Conservation (phyloP, 2,329 filamentous ascomycete genomes). For the Colletotrichum somersetense region DNA sequence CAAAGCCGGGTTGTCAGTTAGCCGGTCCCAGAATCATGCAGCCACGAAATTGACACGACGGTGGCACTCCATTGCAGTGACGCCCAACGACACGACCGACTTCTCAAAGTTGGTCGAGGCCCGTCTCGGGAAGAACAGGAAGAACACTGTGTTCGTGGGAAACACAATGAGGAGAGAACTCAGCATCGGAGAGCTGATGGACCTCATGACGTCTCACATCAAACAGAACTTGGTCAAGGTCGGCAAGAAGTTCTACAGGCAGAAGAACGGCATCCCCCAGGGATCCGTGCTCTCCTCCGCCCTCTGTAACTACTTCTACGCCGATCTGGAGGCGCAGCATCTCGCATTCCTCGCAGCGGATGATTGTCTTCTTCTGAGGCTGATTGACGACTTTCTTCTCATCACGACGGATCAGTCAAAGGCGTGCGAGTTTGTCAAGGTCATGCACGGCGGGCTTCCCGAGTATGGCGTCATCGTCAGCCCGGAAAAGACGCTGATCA, state of each 20-base stretch:
- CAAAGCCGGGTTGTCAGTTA: constrained; percentile 55
- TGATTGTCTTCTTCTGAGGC: constrained; percentile 78
- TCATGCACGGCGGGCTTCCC: constrained; percentile 84
- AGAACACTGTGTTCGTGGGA: constrained; percentile 83
- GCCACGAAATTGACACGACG: constrained; percentile 57
- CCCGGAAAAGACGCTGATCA: constrained; percentile 82
- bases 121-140: constrained; percentile 59
- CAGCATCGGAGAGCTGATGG: constrained; percentile 70
- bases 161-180: constrained; percentile 70
- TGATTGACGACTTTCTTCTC: constrained; percentile 94
- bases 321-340: constrained; percentile 79
- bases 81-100: constrained; percentile 55
- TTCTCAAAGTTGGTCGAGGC: constrained; percentile 62
- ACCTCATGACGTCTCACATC: constrained; percentile 84
- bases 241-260: constrained; percentile 88
- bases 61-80: constrained; percentile 67
- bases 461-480: constrained; percentile 86
- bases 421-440: constrained; percentile 78
- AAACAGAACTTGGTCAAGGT: constrained; percentile 87
- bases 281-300: constrained; percentile 89
- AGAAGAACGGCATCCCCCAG: constrained; percentile 91
- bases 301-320: constrained; percentile 97
- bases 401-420: constrained; percentile 78
- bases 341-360: constrained; percentile 73
- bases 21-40: constrained; percentile 46